A percentile compares a stretch with the other conserved stretches of the same genome.
phyloP scores from a whole-genome alignment of 805 yeast species.

The Saturnispora zaruensis region DNA sequence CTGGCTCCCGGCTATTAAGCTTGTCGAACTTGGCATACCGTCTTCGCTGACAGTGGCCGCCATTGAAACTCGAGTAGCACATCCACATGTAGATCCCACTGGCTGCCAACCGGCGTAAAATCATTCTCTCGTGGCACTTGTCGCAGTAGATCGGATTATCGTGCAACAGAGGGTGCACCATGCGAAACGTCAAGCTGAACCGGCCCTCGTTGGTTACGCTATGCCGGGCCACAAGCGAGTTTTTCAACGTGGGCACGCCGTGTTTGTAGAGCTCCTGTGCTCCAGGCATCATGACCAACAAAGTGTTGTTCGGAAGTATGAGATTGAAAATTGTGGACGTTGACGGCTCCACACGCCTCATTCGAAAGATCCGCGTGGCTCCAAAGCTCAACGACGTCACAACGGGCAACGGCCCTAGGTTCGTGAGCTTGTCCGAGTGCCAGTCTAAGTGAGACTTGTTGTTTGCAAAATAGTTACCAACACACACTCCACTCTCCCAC shows the following conservation, averaged over 20 bases:
- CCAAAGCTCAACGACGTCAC: conserved; percentile 67
- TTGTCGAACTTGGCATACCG: conserved; percentile 41
- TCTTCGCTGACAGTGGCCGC: conserved; percentile 39
- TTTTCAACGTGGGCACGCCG: conserved; percentile 41
- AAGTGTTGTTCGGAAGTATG: conserved; percentile 62
- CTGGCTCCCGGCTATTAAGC: conserved; percentile 16
- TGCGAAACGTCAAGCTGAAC: conserved; percentile 59
- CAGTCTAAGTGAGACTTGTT: conserved; percentile 51
- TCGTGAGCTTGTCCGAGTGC: conserved; percentile 69
- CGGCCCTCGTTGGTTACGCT: conserved; percentile 42
- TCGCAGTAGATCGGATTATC: conserved; percentile 36
- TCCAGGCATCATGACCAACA: conserved; percentile 68
- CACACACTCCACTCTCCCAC: conserved; percentile 49
- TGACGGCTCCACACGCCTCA: conserved; percentile 32
- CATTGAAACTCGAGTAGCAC: conserved; percentile 41
- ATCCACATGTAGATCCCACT: conserved; percentile 61
- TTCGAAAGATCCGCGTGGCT: conserved; percentile 56
- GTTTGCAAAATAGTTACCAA: conserved; percentile 47
- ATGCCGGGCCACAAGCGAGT: conserved; percentile 33
- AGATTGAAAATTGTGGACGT: conserved; percentile 36
- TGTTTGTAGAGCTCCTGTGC: conserved; percentile 74
- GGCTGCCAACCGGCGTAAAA: conserved; percentile 42
- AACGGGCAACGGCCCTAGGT: conserved; percentile 62
- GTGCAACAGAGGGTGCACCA: conserved; percentile 35
- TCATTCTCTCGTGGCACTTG: conserved; percentile 36